These are phyloP conservation scores for Globisporangium carolinianum DNA, from an alignment of 352 stramenopile genomes.

Conservation along the genomic window DNA sequence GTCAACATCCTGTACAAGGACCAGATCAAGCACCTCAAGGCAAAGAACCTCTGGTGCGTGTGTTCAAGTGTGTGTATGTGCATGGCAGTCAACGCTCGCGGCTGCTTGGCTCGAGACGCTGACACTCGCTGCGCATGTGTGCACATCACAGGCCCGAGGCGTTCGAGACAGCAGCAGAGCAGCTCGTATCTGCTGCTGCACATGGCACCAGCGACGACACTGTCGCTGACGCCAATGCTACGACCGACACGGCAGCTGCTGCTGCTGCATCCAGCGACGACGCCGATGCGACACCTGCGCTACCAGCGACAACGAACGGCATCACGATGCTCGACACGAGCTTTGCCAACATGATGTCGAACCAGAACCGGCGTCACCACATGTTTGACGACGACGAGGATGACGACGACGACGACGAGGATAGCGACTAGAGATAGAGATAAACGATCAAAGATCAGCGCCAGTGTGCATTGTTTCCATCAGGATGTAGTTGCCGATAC, in stretches of 20 bases:
- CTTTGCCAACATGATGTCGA: conserved; percentile 47
- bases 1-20: conserved; percentile 98
- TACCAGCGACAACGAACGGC: conserved; percentile 22
- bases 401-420: conserved; percentile 57
- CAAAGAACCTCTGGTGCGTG: conserved; percentile 85
- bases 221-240: conserved; percentile 15
- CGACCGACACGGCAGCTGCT: background rate
- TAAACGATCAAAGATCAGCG: conserved; percentile 14
- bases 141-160: conserved; percentile 33
- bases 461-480: background rate
- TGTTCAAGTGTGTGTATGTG: background rate
- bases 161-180: conserved; percentile 28
- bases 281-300: conserved; percentile 10
- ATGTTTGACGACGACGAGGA: conserved; percentile 44
- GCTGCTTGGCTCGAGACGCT: background rate
- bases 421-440: conserved; percentile 25
- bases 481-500: too few species aligned
- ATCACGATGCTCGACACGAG: conserved; percentile 48
- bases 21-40: conserved; percentile 97
- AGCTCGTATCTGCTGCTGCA: background rate
- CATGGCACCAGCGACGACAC: conserved; percentile 7
- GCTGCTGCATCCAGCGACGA: conserved; percentile 10
- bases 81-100: too few species aligned
- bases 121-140: background rate
- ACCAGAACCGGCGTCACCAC: conserved; percentile 72